phyloP scores from a whole-genome alignment of 1,284 basidiomycete genomes.

The Takashimella tepidaria region DNA sequence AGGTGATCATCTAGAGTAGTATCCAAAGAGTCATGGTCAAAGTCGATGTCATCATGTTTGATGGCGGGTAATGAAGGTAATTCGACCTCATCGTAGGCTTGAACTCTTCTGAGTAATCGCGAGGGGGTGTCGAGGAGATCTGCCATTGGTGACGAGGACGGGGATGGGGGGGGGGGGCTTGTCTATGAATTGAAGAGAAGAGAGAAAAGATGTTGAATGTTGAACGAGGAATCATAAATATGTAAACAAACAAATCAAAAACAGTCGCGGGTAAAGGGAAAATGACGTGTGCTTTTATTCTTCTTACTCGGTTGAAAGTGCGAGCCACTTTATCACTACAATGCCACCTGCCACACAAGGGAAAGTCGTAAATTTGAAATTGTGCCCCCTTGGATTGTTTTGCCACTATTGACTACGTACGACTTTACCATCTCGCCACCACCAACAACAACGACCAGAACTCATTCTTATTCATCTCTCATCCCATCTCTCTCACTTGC shows the following conservation, averaged over 20 bases:
- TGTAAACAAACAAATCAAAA: neutral
- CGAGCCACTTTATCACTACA: neutral
- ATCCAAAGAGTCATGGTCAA: conserved; percentile 18
- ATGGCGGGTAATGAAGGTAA: conserved; percentile 43
- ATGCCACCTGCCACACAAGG: too few species aligned
- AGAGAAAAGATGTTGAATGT: neutral
- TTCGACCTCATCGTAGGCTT: conserved; percentile 42
- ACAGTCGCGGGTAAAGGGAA: neutral
- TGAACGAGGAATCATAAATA: neutral
- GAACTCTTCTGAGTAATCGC: conserved; percentile 34
- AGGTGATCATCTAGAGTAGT: conserved; percentile 1
- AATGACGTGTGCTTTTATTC: neutral
- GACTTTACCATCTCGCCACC: too few species aligned
- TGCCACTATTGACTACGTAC: too few species aligned
- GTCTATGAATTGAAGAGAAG: too few species aligned
- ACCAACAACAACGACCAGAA: neutral
- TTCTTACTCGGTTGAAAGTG: neutral
- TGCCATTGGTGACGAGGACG: conserved; percentile 18
- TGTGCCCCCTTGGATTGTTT: too few species aligned
- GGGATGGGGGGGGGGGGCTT: neutral
- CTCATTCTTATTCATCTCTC: neutral
- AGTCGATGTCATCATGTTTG: conserved; percentile 36
- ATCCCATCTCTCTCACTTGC: neutral
- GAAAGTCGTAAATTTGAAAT: too few species aligned
- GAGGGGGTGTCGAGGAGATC: conserved; percentile 34